Conservation (phyloP, 148 eudicot genomes). For the Pouteria glomerata region DNA sequence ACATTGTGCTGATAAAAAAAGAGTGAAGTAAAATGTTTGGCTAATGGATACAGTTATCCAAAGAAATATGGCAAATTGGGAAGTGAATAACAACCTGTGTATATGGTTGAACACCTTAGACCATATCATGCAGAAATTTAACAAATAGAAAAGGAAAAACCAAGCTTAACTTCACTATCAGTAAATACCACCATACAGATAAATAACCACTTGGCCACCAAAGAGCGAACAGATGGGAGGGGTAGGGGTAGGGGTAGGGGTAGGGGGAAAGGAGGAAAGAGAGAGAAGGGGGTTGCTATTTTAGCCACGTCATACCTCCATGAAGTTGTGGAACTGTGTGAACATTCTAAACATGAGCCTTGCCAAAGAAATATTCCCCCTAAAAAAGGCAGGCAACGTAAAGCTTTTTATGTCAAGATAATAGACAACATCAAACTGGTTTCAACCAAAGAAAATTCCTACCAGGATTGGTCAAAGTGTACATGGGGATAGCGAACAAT, state of each 20-base stretch:
- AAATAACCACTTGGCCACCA: neutral
- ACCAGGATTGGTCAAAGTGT: constrained; percentile 98
- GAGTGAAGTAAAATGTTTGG: no score
- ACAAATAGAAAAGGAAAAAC: neutral
- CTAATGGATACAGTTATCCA: neutral
- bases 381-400: constrained; percentile 22
- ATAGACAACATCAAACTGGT: constrained; percentile 1
- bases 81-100: no score
- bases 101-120: no score
- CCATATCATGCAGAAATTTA: no score
- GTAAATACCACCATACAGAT: neutral
- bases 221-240: no score
- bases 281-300: neutral
- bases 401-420: no score
- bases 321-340: constrained; percentile 68
- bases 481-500: constrained; percentile 83
- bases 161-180: neutral
- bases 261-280: no score
- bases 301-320: constrained; percentile 51
- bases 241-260: no score
- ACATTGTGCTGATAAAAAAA: no score
- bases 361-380: constrained; percentile 74
- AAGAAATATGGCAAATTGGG: neutral
- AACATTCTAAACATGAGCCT: constrained; percentile 75
- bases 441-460: constrained; percentile 14